Percentiles rank a stretch among this genome's conserved stretches.
Evolutionary conservation across 2,329 filamentous ascomycete species (phyloP).

Genomic region (Claviceps quebecensis): DNA sequence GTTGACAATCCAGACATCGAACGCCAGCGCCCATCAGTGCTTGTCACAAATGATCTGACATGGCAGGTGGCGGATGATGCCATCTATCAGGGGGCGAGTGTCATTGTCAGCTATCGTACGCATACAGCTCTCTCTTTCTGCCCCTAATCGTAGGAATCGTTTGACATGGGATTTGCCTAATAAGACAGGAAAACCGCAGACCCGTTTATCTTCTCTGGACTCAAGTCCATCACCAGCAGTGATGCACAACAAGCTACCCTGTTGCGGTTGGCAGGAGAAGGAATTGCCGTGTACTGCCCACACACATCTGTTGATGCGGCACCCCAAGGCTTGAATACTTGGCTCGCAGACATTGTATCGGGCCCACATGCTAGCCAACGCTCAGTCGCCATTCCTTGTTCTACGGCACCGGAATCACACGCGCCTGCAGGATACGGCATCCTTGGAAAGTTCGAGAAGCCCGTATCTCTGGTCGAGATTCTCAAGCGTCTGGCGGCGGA

Average conservation of each 20-base stretch:
- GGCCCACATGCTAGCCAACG: conserved; percentile 28
- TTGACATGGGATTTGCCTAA: neutral
- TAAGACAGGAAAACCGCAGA: conserved; percentile 35
- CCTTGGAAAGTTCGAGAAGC: conserved; percentile 25
- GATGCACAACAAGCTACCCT: conserved; percentile 82
- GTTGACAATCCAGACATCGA: conserved; percentile 28
- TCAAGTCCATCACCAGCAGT: conserved; percentile 74
- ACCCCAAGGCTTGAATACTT: conserved; percentile 75
- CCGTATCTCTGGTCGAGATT: conserved; percentile 28
- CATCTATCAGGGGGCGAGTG: conserved; percentile 57
- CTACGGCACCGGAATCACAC: conserved; percentile 27
- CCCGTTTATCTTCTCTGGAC: conserved; percentile 86
- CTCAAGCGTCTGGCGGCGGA: conserved; percentile 45
- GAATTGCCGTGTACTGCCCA: conserved; percentile 89
- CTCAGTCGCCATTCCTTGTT: conserved; percentile 31
- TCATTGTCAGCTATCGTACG: conserved; percentile 79
- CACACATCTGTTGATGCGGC: conserved; percentile 91
- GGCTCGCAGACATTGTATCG: conserved; percentile 78
- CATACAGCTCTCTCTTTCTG: neutral
- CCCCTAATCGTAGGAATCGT: neutral
- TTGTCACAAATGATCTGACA: conserved; percentile 77
- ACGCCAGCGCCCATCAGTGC: conserved; percentile 22
- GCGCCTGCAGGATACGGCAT: conserved; percentile 39
- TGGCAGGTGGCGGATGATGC: conserved; percentile 82
- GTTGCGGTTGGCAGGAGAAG: conserved; percentile 65